Conservation (phyloP, 2,329 filamentous ascomycete species). For the Colletotrichum lini region DNA sequence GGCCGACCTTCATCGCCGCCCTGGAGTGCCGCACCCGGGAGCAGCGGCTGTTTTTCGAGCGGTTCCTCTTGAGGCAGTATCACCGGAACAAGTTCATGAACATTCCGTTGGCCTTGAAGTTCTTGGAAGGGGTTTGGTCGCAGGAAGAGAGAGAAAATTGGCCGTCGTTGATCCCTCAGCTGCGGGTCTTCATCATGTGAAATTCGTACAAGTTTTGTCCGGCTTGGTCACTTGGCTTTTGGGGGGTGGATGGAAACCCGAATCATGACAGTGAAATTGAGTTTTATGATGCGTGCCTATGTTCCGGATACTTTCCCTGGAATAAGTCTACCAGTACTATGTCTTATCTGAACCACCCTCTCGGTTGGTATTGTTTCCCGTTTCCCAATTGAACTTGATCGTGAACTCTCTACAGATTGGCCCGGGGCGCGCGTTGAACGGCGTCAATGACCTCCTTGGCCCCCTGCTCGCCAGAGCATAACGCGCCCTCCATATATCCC, state of each 20-base stretch:
- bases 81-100: slow-evolving; percentile 26
- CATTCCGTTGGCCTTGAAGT: slow-evolving; percentile 9
- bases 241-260: background rate
- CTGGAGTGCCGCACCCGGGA: slow-evolving; percentile 21
- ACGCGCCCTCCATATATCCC: slow-evolving; percentile 67
- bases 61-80: slow-evolving; percentile 22
- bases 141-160: background rate
- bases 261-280: too few species aligned
- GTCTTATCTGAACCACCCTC: background rate
- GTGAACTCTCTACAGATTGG: background rate
- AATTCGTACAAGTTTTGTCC: background rate
- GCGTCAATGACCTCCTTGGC: slow-evolving; percentile 57
- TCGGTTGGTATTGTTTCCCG: background rate
- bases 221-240: background rate
- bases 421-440: slow-evolving; percentile 24
- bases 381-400: background rate
- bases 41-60: slow-evolving; percentile 25
- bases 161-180: slow-evolving; percentile 18
- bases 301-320: too few species aligned
- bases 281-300: too few species aligned
- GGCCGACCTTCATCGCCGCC: slow-evolving; percentile 32
- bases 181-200: slow-evolving; percentile 31
- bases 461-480: slow-evolving; percentile 58
- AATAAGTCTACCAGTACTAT: too few species aligned
- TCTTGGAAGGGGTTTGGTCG: slow-evolving; percentile 8